phyloP scores from a whole-genome alignment of 2,329 filamentous ascomycete species.

The Madurella mycetomatis region DNA sequence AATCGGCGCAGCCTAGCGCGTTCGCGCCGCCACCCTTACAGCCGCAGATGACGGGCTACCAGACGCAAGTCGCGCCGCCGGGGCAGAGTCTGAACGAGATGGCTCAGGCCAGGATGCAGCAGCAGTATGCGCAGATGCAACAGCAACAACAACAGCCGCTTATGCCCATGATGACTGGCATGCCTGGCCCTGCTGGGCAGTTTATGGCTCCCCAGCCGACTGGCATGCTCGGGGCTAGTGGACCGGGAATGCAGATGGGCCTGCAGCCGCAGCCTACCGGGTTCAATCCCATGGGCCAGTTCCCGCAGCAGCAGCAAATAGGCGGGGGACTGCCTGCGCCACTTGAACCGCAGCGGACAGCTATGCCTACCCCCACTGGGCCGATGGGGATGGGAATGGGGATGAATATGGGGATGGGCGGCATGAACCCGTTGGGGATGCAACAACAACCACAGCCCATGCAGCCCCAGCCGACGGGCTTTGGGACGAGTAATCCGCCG shows the following conservation, averaged over 20 bases:
- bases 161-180: constrained; percentile 49
- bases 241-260: constrained; percentile 10
- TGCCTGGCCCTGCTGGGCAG: constrained; percentile 36
- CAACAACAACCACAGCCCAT: constrained; percentile 30
- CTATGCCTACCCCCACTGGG: constrained; percentile 33
- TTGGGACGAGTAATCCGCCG: constrained; percentile 1
- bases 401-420: constrained; percentile 35
- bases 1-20: constrained; percentile 67
- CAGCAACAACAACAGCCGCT: constrained; percentile 41
- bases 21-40: constrained; percentile 73
- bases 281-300: constrained; percentile 38
- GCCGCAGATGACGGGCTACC: constrained; percentile 73
- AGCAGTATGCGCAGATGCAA: constrained; percentile 46
- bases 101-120: constrained; percentile 61
- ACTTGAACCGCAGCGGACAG: constrained; percentile 57
- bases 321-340: constrained; percentile 50
- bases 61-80: constrained; percentile 59
- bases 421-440: constrained; percentile 36
- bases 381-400: constrained; percentile 14
- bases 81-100: constrained; percentile 76
- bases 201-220: constrained; percentile 43
- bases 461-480: constrained; percentile 46
- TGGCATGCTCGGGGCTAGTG: neutral
- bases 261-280: constrained; percentile 62
- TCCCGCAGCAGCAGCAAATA: constrained; percentile 40